These are phyloP conservation scores for Aquilaria sinensis DNA, from an alignment of 345 rosid genomes.

Conservation along the genomic window DNA sequence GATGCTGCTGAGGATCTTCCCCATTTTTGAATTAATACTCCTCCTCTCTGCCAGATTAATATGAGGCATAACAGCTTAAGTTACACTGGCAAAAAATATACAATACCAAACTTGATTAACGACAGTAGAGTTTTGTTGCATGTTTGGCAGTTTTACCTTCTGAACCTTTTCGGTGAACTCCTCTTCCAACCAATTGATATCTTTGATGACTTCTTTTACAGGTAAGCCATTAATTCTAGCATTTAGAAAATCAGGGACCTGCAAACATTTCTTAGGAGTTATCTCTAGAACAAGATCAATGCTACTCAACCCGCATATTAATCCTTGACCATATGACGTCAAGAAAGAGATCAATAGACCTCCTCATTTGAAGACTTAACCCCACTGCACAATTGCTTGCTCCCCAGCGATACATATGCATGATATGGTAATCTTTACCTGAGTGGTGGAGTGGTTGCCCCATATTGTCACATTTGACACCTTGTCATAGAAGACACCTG, in stretches of 20 bases:
- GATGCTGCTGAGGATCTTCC: conserved; percentile 99
- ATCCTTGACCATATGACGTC: no score
- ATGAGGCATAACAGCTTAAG: neutral
- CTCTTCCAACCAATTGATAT: conserved; percentile 90
- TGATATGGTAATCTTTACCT: conserved; percentile 38
- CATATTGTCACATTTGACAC: conserved; percentile 95
- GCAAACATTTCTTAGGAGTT: neutral
- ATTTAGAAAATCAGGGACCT: conserved; percentile 98
- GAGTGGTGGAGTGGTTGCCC: conserved; percentile 99
- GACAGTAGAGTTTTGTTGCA: neutral
- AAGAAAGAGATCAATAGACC: no score
- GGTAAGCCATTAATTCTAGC: conserved; percentile 77
- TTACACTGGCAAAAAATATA: neutral
- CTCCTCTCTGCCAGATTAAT: conserved; percentile 75
- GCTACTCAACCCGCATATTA: conserved; percentile 8
- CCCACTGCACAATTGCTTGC: no score
- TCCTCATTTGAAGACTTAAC: no score
- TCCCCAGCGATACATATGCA: neutral
- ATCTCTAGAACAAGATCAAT: neutral
- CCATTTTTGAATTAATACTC: conserved; percentile 89
- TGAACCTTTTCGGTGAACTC: conserved; percentile 93
- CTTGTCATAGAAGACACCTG: conserved; percentile 92
- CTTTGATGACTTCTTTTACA: conserved; percentile 88
- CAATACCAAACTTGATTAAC: neutral
- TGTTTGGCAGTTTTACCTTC: conserved; percentile 37